Evolutionary conservation across 768 basidiomycete genomes (phyloP), one percentile per base, ranked within the genome.

Genomic region (Russula brevipes): DNA sequence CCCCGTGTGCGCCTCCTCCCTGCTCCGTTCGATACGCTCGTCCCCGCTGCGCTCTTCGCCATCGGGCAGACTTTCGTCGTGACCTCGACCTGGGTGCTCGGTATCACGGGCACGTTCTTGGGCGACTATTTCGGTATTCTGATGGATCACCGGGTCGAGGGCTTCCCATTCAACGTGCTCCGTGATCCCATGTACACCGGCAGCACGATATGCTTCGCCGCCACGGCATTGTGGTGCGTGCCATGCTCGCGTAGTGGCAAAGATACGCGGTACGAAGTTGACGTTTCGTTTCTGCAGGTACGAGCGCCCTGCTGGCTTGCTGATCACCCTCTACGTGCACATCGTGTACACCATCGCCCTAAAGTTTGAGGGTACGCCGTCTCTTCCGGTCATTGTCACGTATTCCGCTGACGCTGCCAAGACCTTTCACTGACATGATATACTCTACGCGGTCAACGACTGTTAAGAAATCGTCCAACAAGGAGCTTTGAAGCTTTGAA

Each of bases 171-270:
- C 81, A 96, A 96, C 72, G 82, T 97, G 52, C 80, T 95, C 46
- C 80, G 84, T 19, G 88, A 97, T 73, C 96, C 96, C 0, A 99
- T 99, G 96, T 98, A 99, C 72, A 89, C 94, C 51, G 96, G 96
- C 8, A 93, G 89, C 71, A 94, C 94, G 5, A 77, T 99, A 78
- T 91, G 87, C 72, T 98, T 98, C 76, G 76, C 84, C 42, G 95
- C 86, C 24, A 86, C 84, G 1, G 89, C 96, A 0, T 79, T 99
- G 39, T 96, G 93, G 94, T 94, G 63, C 69, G 87, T 73, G 19
- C 6, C 30, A 30, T 7, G 30, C 31, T 31, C 24, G 11, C 38
- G 3, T 41, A 33, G 24, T 56, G 35, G 6, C 4, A 41, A n/a
- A 30, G 19, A 14, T 4, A 41, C 50, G 52, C 62, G 16, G n/a